These are phyloP conservation scores for Neonectria magnoliae DNA, from an alignment of 2,329 filamentous ascomycete genomes.

Conservation along the genomic window DNA sequence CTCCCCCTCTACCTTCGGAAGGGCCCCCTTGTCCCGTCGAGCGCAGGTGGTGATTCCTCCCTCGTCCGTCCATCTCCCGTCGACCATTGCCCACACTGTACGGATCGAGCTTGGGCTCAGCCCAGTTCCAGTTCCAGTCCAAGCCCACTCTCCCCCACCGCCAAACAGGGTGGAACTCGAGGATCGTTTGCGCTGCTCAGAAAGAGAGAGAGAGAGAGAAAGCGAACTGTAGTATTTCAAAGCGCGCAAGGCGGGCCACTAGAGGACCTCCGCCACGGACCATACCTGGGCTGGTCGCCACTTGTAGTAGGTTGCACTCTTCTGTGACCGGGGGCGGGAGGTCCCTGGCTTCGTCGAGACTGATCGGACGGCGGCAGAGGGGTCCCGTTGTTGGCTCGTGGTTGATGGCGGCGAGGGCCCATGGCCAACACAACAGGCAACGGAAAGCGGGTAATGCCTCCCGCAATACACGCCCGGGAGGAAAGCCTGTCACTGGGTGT, in stretches of 20 bases:
- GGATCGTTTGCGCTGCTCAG: neutral
- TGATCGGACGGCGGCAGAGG: constrained; percentile 7
- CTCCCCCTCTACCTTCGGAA: constrained; percentile 9
- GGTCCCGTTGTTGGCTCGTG: neutral
- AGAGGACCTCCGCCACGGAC: no score
- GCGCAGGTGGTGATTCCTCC: constrained; percentile 34
- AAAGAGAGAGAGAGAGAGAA: neutral
- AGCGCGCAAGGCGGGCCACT: neutral
- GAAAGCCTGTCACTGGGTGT: neutral
- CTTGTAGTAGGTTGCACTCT: neutral
- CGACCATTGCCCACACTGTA: constrained; percentile 20
- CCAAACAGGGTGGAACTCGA: neutral
- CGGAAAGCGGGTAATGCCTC: neutral
- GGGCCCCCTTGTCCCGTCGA: constrained; percentile 33
- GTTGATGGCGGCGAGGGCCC: neutral
- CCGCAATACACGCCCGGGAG: neutral
- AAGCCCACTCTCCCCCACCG: neutral
- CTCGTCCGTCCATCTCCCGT: constrained; percentile 6
- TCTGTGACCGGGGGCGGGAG: neutral
- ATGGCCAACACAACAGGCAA: neutral
- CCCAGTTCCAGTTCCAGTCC: neutral
- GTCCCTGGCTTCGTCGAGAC: neutral
- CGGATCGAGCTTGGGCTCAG: constrained; percentile 14
- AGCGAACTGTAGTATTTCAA: neutral
- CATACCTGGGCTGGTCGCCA: neutral